Conservation (phyloP, 768 basidiomycete species). For the Glaciozyma antarctica region DNA sequence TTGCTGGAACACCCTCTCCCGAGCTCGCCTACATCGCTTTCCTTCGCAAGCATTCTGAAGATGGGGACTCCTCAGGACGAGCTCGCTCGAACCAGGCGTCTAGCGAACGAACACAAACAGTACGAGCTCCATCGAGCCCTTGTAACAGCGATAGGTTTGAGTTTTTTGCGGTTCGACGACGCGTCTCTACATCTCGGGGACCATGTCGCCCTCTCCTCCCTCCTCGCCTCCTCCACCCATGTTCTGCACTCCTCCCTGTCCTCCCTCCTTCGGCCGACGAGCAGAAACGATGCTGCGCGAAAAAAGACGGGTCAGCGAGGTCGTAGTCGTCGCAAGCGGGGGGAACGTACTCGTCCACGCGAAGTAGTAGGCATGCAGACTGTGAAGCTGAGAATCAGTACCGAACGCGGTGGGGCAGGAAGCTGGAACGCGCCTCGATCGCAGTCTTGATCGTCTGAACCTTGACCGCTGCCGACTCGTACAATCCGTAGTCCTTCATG, state of each 20-base stretch:
- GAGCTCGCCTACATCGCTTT: no score
- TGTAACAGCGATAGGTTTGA: no score
- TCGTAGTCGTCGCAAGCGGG: not conserved
- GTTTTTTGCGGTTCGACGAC: no score
- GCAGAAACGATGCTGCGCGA: conserved; percentile 28
- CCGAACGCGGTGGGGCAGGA: not conserved
- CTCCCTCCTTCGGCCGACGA: conserved; percentile 25
- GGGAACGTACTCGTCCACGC: conserved; percentile 28
- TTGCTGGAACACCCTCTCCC: no score
- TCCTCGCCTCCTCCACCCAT: conserved; percentile 15
- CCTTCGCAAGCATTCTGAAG: no score
- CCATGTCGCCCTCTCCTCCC: conserved; percentile 9
- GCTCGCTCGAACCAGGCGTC: no score
- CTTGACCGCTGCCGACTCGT: conserved; percentile 96
- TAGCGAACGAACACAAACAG: no score
- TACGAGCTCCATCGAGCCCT: no score
- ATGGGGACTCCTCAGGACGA: no score
- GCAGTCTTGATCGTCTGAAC: conserved; percentile 96
- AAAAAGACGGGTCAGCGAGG: not conserved
- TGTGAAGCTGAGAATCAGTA: not conserved
- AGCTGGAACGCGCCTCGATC: conserved; percentile 51
- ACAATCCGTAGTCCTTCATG: conserved; percentile 88
- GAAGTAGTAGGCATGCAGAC: conserved; percentile 30
- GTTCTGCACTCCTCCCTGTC: conserved; percentile 17
- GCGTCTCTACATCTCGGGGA: conserved; percentile 21